Conservation (phyloP, 306 rosid genomes). For the Cajanus cajan region DNA sequence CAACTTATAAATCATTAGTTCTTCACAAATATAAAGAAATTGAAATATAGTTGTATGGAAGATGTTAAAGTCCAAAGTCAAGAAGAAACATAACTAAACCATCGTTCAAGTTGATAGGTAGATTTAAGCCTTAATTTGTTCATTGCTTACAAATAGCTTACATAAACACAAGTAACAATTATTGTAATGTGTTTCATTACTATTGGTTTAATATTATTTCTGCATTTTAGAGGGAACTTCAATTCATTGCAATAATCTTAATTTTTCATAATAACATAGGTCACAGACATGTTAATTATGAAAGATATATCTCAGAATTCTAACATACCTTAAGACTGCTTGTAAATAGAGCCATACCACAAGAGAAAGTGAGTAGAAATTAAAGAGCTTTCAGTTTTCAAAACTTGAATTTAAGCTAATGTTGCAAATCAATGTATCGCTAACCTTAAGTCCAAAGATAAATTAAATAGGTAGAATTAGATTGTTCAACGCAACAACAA, state of each 20-base stretch:
- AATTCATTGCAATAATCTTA: background rate
- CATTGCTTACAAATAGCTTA: background rate
- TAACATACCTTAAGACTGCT: background rate
- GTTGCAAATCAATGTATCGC: background rate
- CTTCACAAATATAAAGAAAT: background rate
- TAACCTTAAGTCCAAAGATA: background rate
- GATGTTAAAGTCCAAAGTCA: background rate
- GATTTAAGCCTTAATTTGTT: background rate
- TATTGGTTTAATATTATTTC: background rate
- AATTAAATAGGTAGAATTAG: background rate
- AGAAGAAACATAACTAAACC: background rate
- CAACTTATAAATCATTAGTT: background rate
- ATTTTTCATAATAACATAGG: background rate
- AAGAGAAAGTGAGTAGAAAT: background rate
- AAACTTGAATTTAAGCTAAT: background rate
- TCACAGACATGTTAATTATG: background rate
- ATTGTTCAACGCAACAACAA: background rate
- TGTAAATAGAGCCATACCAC: background rate
- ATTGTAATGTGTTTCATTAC: background rate
- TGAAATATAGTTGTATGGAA: background rate
- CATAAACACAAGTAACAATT: background rate
- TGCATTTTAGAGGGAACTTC: background rate
- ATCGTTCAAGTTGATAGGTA: background rate
- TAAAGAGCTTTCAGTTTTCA: background rate
- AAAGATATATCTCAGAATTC: conserved; percentile 2